A percentile compares a stretch with the other conserved stretches of the same genome.
These are phyloP conservation scores for Boletus sensibilis DNA, from an alignment of 768 basidiomycete genomes.

Conservation along the genomic window DNA sequence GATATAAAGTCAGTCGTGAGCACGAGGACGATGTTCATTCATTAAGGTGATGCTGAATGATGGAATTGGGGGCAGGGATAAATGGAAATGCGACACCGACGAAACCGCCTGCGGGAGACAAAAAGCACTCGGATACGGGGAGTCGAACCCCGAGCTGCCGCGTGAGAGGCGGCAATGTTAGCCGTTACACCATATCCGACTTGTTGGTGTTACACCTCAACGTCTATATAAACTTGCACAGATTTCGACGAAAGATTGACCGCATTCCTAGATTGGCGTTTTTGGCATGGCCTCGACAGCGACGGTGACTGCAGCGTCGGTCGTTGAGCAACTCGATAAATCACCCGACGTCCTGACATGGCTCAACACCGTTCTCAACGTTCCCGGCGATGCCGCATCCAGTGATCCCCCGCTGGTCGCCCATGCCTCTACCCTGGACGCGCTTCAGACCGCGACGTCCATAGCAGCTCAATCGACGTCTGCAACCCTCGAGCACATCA, in stretches of 20 bases:
- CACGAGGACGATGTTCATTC: no score
- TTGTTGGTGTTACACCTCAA: rapidly evolving
- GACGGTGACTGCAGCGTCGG: conserved; percentile 37
- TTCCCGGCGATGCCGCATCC: conserved; percentile 41
- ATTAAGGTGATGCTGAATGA: no score
- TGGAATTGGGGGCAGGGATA: no score
- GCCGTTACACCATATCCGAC: conserved; percentile 61
- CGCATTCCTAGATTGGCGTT: neutral
- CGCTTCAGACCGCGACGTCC: conserved; percentile 77
- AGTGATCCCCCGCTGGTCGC: conserved; percentile 30
- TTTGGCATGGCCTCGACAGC: conserved; percentile 23
- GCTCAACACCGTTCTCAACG: conserved; percentile 63
- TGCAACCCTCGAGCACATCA: conserved; percentile 77
- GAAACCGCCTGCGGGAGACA: neutral
- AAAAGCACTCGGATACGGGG: conserved; percentile 29
- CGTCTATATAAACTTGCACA: neutral
- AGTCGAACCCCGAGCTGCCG: conserved; percentile 39
- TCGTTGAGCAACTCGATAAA: conserved; percentile 55
- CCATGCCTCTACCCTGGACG: conserved; percentile 73
- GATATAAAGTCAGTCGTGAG: no score
- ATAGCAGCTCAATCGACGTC: conserved; percentile 89
- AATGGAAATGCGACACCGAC: no score
- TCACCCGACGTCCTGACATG: conserved; percentile 64
- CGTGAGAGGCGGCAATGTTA: conserved; percentile 64
- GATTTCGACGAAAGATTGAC: neutral